These are phyloP conservation scores for Lunasporangiospora selenospora DNA, from an alignment of 192 early-diverging fungal species.

Conservation along the genomic window DNA sequence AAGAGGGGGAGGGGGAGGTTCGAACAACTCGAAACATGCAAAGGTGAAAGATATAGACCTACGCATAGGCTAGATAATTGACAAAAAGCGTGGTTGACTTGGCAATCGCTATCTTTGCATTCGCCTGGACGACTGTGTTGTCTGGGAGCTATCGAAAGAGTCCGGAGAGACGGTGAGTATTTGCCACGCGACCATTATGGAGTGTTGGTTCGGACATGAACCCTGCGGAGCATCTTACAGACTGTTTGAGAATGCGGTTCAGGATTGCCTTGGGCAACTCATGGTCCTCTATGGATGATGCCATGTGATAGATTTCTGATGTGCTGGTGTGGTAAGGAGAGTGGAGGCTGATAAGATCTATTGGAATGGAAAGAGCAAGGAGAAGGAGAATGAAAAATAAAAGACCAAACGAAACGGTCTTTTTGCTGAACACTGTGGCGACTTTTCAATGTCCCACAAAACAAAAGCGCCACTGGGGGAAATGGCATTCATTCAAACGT, in stretches of 20 bases:
- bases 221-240: conserved; percentile 35
- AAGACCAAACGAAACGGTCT: too few species aligned
- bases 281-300: conserved; percentile 55
- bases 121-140: conserved; percentile 55
- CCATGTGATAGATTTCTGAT: conserved; percentile 3
- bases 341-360: too few species aligned
- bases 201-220: too few species aligned
- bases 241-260: conserved; percentile 53
- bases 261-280: conserved; percentile 57
- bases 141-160: conserved; percentile 53
- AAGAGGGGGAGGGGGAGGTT: background rate
- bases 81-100: conserved; percentile 61
- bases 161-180: too few species aligned
- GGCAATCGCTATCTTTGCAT: conserved; percentile 57
- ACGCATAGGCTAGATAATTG: conserved; percentile 57
- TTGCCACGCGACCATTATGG: too few species aligned
- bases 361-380: background rate
- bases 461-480: too few species aligned
- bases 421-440: too few species aligned
- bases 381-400: too few species aligned
- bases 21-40: background rate
- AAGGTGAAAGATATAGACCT: conserved; percentile 14
- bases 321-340: background rate
- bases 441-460: too few species aligned
- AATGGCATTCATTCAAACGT: too few species aligned